A percentile compares a stretch with the other conserved stretches of the same genome.
Evolutionary conservation across 345 rosid species (phyloP).

Genomic region (Iberis pinnata): DNA sequence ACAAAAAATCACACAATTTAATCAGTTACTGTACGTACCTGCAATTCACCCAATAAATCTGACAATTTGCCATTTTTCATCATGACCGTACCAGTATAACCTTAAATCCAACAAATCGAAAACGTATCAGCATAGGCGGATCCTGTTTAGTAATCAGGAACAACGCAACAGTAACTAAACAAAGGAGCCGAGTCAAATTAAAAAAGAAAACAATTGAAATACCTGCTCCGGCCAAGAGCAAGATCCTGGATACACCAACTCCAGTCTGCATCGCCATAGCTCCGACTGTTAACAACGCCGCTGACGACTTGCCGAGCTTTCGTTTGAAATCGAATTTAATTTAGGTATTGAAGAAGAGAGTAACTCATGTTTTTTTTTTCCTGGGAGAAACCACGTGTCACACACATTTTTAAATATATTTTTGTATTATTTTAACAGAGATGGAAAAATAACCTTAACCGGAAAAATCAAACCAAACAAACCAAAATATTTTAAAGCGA

Average conservation of each 20-base stretch:
- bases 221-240: conserved; percentile 90
- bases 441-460: too few relatives aligned
- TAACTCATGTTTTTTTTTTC: too few relatives aligned
- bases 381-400: too few relatives aligned
- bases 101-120: conserved; percentile 34
- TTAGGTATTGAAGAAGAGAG: conserved; percentile 13
- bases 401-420: too few relatives aligned
- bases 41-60: conserved; percentile 67
- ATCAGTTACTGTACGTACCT: conserved; percentile 36
- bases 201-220: neutral
- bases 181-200: neutral
- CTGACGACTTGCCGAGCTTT: too few relatives aligned
- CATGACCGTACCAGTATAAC: conserved; percentile 78
- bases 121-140: too few relatives aligned
- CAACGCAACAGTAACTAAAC: conserved; percentile 7
- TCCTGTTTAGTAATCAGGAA: too few relatives aligned
- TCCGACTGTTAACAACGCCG: conserved; percentile 26
- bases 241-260: conserved; percentile 58
- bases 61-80: conserved; percentile 75
- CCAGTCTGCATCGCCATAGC: conserved; percentile 88
- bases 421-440: too few relatives aligned
- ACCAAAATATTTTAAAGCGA: too few relatives aligned
- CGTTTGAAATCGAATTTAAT: conserved; percentile 7
- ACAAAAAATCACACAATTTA: neutral
- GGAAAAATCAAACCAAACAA: too few relatives aligned